Conservation (phyloP, 768 basidiomycete genomes). For the Mycena haematopus region DNA sequence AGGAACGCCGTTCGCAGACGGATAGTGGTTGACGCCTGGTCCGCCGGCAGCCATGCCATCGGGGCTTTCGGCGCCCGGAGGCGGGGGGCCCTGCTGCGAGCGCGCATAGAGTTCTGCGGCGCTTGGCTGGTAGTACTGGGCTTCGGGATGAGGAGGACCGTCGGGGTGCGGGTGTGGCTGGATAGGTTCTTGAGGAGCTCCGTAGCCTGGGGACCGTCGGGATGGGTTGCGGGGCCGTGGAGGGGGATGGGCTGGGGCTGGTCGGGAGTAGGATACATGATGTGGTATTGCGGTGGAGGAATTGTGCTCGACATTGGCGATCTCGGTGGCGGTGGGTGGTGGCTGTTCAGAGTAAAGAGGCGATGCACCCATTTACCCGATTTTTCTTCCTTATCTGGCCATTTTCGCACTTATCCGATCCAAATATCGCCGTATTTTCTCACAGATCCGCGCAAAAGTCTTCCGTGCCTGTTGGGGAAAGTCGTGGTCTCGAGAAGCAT, state of each 20-base stretch:
- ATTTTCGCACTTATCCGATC: neutral
- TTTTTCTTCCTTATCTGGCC: neutral
- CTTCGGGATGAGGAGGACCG: constrained; percentile 30
- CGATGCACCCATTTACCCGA: neutral
- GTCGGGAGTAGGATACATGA: constrained; percentile 28
- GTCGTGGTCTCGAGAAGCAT: constrained; percentile 3
- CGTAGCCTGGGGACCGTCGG: constrained; percentile 48
- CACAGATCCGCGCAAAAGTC: neutral
- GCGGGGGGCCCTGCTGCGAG: constrained; percentile 44
- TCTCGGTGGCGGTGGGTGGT: constrained; percentile 18
- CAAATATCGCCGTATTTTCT: neutral
- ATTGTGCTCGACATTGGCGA: constrained; percentile 39
- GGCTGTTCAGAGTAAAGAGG: neutral
- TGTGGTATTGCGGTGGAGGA: constrained; percentile 35
- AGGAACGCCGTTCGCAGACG: constrained; percentile 56
- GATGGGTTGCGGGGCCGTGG: constrained; percentile 50
- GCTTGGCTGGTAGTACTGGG: constrained; percentile 53
- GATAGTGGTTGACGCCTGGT: constrained; percentile 62
- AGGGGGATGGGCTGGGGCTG: constrained; percentile 47
- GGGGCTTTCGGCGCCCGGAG: constrained; percentile 33
- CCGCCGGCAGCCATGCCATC: constrained; percentile 43
- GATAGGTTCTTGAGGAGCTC: constrained; percentile 41
- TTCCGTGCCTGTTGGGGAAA: neutral
- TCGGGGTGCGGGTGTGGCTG: neutral
- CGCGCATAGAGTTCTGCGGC: constrained; percentile 64